Base-by-base conservation (phyloP, 2,329 filamentous ascomycete species). In the Calonectria naviculata region DNA sequence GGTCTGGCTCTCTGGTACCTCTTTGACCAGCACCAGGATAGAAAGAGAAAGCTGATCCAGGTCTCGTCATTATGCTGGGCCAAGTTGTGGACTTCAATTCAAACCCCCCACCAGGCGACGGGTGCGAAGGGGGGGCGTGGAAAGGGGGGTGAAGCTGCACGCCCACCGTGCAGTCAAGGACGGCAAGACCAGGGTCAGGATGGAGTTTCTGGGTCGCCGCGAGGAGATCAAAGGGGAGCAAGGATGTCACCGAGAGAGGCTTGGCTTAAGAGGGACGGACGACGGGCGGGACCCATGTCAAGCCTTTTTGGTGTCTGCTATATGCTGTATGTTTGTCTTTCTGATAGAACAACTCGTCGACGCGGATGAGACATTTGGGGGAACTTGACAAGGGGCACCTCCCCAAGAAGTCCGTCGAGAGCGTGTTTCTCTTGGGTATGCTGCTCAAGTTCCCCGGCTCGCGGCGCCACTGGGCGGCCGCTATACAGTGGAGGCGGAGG, bases 201-300 rank as follows among this genome's bases (percentile, higher is more conserved):
- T 76, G 77, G 68, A 44, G 58, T 72, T 77, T 71, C 71, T 78
- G 72, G 68, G 73, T 71, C 65, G 41, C 63, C 73, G 69, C 67
- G 71, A 78, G 75, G 66, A 78, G 77, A 78, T 78, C 77, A 75
- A 75, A 76, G 74, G 76, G 76, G 71, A 52, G 71, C 75, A 70
- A 73, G 75, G 71, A 71, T 75, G 74, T 70, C 67, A 71, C 71
- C 52, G 41, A 73, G 60, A 73, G 60, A 73, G 70, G 67, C 71
- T 76, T 78, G 62, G 73, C 60, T 56, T 67, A 71, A 60, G 63
- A 65, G 70, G 69, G 49, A 34, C 21, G 67, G 63, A 70, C 65
- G 65, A 75, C 63, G 68, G 38, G 65, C 41, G 68, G 42, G 56
- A 71, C 70, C 77, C 77, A 72, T 77, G 77, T 78, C 75, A 77